Percentiles rank a stretch among this genome's conserved stretches.
Evolutionary conservation across 2,329 filamentous ascomycete species (phyloP).

Genomic region (Verticillium alfalfae): DNA sequence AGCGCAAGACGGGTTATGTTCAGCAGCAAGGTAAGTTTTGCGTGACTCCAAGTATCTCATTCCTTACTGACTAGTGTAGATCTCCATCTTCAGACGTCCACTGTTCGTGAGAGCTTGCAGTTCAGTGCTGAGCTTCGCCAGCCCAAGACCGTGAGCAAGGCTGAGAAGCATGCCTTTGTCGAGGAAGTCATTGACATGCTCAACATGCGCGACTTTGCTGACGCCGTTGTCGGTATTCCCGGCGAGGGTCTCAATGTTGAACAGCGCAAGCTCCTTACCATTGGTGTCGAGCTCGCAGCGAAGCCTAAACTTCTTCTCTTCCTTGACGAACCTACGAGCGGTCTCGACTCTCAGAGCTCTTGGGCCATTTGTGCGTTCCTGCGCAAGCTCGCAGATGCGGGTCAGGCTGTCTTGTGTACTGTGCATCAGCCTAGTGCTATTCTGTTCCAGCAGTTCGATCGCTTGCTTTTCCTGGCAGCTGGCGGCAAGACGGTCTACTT

Average conservation of each 20-base stretch:
- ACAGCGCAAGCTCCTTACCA: constrained; percentile 56
- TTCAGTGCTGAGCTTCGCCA: constrained; percentile 56
- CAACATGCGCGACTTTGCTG: constrained; percentile 61
- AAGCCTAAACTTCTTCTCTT: constrained; percentile 56
- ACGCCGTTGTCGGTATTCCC: constrained; percentile 59
- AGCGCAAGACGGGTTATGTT: constrained; percentile 61
- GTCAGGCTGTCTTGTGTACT: constrained; percentile 49
- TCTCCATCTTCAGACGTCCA: constrained; percentile 49
- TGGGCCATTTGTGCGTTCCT: constrained; percentile 60
- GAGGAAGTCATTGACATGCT: constrained; percentile 62
- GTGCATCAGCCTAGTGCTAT: constrained; percentile 51
- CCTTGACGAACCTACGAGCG: constrained; percentile 56
- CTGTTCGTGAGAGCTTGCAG: constrained; percentile 46
- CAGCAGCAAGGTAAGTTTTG: constrained; percentile 51
- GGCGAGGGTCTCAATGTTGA: constrained; percentile 58
- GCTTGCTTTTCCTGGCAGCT: constrained; percentile 56
- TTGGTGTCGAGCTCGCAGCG: constrained; percentile 53
- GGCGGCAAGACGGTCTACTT: constrained; percentile 67
- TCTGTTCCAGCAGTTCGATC: constrained; percentile 52
- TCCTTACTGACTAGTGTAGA: constrained; percentile 27
- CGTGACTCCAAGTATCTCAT: neutral
- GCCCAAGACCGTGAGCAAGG: constrained; percentile 42
- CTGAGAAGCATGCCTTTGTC: constrained; percentile 57
- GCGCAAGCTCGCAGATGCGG: constrained; percentile 51
- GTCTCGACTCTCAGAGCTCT: constrained; percentile 58